Base-by-base conservation (phyloP, 2,329 filamentous ascomycete genomes). In the Neonectria faginata region DNA sequence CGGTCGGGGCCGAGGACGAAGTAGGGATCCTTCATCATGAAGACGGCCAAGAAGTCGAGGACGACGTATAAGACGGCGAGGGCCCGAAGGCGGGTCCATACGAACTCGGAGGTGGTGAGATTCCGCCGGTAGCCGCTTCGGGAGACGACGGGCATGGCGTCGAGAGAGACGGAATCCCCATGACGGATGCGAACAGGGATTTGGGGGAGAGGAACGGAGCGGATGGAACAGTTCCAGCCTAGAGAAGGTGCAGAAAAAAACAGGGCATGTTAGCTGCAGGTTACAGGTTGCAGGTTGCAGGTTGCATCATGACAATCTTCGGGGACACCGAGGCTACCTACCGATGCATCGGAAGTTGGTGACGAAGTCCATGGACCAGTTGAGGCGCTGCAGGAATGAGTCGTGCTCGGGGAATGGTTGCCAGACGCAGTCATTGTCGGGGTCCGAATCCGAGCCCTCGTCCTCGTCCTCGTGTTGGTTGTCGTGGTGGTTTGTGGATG, bases 1-100 rank as follows among this genome's bases (percentile, higher is more conserved):
- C 51, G 79, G 4, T 79, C 74, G 2, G 80, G 79, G 1, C 88
- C 85, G 25, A 86, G 74, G 62, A 89, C 73, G 78, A 94, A 97
- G 80, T 95, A 97, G 0, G 91, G 89, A 72, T 98, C 95, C 57
- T 87, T 86, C 70, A 90, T 89, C 81, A 93, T 89, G 66, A 88
- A 67, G 2, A 89, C 84, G 73, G 91, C 92, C 57, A 92, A 77
- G 7, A 88, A 62, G 77, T 97, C 95, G 9, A 97, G 81, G 8
- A 86, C 65, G 12, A 96, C 67, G 74, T 92, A 96, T 67, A 83
- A 82, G 41, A 85, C 60, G 2, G 87, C 59, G n/a, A 90, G 79
- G 6, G 74, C 80, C 9, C 77, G 61, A 11, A 89, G 64, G 27
- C 83, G 82, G 16, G 74, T 70, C 60, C 78, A 76, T 44, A 89